These are phyloP conservation scores for Tulasnella calospora DNA, from an alignment of 768 basidiomycete species.

Conservation along the genomic window DNA sequence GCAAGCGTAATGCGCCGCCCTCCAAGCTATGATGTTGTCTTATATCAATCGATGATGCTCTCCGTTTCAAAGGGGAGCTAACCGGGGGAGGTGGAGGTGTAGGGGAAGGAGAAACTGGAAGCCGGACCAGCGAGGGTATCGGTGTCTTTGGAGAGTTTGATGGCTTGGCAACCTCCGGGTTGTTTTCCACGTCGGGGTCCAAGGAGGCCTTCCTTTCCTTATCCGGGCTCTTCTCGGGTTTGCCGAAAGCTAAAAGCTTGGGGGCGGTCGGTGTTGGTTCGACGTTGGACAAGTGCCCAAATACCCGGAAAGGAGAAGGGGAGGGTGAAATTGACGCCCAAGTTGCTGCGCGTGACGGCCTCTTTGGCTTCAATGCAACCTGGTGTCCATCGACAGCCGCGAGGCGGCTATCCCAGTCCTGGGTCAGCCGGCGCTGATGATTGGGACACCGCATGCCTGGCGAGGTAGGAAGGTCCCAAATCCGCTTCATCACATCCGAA, in stretches of 20 bases:
- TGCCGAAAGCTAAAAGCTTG: neutral
- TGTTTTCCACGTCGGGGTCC: neutral
- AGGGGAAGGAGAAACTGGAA: neutral
- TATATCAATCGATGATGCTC: neutral
- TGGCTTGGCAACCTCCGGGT: neutral
- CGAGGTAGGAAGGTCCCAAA: constrained; percentile 43
- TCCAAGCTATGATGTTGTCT: neutral
- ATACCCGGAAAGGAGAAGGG: neutral
- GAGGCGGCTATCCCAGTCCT: neutral
- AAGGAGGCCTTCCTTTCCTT: neutral
- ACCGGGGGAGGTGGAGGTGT: neutral
- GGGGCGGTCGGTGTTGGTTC: neutral
- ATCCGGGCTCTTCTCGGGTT: neutral
- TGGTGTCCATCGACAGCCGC: neutral
- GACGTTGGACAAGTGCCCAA: neutral
- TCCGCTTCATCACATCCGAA: constrained; percentile 43
- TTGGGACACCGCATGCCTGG: constrained; percentile 40
- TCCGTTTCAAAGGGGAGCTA: neutral
- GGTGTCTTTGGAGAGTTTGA: neutral
- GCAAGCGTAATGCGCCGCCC: neutral
- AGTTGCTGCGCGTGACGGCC: neutral
- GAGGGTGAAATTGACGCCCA: neutral
- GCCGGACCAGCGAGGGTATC: neutral
- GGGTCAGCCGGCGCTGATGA: constrained; percentile 27
- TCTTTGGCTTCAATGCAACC: neutral